Conservation (phyloP, 495 filamentous ascomycete species). For the Talaromyces nanjingensis region DNA sequence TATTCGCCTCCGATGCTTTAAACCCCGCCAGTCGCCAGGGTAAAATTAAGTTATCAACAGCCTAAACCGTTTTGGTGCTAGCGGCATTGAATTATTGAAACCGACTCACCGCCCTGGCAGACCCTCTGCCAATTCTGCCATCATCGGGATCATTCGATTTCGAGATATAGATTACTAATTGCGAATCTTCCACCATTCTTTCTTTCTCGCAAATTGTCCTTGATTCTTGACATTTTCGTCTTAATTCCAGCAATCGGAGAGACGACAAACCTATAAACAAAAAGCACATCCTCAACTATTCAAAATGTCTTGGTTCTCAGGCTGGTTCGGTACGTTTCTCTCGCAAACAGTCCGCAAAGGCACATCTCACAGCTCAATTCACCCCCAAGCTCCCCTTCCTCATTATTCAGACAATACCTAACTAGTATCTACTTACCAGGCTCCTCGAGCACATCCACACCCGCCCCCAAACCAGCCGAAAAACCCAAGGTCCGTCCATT, state of each 20-base stretch:
- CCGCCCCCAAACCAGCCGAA: slow-evolving; percentile 22
- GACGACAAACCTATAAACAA: not conserved
- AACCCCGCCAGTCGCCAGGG: slow-evolving; percentile 1
- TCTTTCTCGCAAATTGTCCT: not conserved
- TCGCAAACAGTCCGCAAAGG: not conserved
- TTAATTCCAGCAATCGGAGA: not conserved
- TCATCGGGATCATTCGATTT: not conserved
- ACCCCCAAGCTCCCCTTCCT: not conserved
- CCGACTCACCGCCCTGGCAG: not conserved
- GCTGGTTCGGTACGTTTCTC: slow-evolving; percentile 30
- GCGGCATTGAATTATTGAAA: not conserved
- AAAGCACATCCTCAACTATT: not conserved
- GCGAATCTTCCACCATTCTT: not conserved
- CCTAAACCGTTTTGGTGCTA: not conserved
- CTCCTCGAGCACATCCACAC: not conserved
- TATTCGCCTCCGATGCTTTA: not conserved
- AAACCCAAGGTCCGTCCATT: slow-evolving; percentile 46
- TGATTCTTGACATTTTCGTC: not conserved
- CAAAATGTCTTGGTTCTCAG: slow-evolving; percentile 37
- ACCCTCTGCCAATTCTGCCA: not conserved
- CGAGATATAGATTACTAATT: slow-evolving; percentile 1
- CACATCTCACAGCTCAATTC: not conserved
- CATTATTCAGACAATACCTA: not conserved
- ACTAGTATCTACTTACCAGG: not conserved
- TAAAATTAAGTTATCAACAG: not conserved